Conservation (phyloP, 306 rosid genomes). For the Begonia fuchsioides region DNA sequence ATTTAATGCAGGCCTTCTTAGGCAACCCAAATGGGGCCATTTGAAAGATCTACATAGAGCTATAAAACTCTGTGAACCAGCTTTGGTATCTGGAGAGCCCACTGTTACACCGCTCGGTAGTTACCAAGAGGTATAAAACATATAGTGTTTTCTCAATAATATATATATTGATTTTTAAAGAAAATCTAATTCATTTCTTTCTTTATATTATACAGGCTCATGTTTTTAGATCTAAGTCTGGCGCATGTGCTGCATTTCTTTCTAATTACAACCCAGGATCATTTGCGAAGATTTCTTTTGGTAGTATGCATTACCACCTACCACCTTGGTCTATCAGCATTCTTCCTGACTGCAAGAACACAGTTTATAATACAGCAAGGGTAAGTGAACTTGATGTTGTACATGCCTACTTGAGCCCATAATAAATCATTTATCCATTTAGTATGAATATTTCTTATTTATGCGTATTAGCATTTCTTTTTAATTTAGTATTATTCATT, state of each 20-base stretch:
- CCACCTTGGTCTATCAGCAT: constrained; percentile 99
- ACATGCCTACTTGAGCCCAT: no score
- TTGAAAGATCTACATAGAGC: constrained; percentile 90
- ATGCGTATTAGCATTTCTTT: no score
- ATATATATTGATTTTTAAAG: constrained; percentile 4
- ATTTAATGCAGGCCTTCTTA: constrained; percentile 43
- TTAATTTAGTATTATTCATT: no score
- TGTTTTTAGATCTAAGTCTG: constrained; percentile 67
- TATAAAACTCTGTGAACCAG: constrained; percentile 81
- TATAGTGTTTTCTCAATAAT: constrained; percentile 10
- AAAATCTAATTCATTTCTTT: constrained; percentile 7
- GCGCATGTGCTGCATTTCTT: constrained; percentile 93
- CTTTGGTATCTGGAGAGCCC: constrained; percentile 73
- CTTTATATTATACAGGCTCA: constrained; percentile 43
- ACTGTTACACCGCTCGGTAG: constrained; percentile 48
- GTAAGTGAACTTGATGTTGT: no score
- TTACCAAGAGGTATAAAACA: constrained; percentile 51
- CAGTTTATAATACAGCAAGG: constrained; percentile 96
- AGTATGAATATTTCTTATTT: no score
- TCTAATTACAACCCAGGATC: constrained; percentile 61
- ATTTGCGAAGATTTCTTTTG: constrained; percentile 58
- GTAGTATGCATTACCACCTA: constrained; percentile 69
- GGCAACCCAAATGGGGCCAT: constrained; percentile 98
- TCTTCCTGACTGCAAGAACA: constrained; percentile 89
- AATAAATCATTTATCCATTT: no score